phyloP scores from a whole-genome alignment of 2,329 filamentous ascomycete genomes.

The Paraphoma chrysanthemicola region DNA sequence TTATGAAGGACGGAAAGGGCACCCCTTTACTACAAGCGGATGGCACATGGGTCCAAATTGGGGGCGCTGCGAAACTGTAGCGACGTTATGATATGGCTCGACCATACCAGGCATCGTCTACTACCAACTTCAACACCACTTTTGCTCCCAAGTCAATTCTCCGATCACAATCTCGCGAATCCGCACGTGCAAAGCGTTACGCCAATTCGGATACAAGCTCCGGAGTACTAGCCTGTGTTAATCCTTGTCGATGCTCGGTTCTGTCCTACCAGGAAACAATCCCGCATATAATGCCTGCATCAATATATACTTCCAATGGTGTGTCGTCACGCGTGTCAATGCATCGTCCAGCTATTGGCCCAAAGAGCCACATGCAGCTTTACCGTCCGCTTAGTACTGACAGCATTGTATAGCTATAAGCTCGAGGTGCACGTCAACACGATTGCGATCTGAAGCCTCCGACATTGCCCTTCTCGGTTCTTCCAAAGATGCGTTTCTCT shows the following conservation, averaged over 20 bases:
- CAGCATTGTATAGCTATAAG: not conserved
- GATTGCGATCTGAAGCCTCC: not conserved
- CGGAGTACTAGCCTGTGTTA: slow-evolving; percentile 14
- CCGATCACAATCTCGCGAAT: not conserved
- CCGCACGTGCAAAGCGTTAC: not conserved
- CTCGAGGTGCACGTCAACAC: not conserved
- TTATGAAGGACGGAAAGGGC: slow-evolving; percentile 33
- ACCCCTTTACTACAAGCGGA: slow-evolving; percentile 27
- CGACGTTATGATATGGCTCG: not conserved
- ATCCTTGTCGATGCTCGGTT: slow-evolving; percentile 5
- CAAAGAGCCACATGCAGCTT: not conserved
- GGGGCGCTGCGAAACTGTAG: slow-evolving; percentile 23
- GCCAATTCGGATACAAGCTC: slow-evolving; percentile 7
- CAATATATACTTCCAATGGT: slow-evolving; percentile 11
- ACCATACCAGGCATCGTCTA: not conserved
- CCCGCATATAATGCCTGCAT: slow-evolving; percentile 17
- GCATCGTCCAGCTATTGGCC: slow-evolving; percentile 13
- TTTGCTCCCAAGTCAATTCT: not conserved
- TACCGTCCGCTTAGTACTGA: not conserved
- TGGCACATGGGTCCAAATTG: slow-evolving; percentile 28
- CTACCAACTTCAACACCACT: not conserved
- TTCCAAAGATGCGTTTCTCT: slow-evolving; percentile 17
- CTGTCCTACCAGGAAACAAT: slow-evolving; percentile 15
- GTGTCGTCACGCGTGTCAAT: slow-evolving; percentile 15
- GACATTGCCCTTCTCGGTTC: not conserved